These are phyloP conservation scores for Xylariales sp. DNA, from an alignment of 2,329 filamentous ascomycete genomes.

Conservation along the genomic window DNA sequence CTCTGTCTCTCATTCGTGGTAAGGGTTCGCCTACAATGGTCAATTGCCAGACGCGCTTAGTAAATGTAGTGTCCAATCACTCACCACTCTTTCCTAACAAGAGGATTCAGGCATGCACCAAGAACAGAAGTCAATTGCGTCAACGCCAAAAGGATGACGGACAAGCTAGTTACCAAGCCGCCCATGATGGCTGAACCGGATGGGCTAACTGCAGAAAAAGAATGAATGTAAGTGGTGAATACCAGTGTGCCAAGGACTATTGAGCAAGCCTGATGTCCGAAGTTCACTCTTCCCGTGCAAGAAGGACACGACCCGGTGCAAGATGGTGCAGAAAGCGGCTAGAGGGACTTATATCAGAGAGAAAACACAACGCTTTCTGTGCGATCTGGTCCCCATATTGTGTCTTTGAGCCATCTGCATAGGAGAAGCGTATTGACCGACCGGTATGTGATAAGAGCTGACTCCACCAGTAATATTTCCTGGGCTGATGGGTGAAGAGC, in stretches of 20 bases:
- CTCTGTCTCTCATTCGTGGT: constrained; percentile 20
- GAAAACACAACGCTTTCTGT: neutral
- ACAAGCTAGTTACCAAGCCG: neutral
- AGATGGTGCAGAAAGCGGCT: neutral
- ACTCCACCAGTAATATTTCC: too few species aligned
- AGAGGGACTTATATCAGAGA: constrained; percentile 1
- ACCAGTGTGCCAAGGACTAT: too few species aligned
- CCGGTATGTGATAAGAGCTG: too few species aligned
- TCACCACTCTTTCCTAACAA: constrained; percentile 5
- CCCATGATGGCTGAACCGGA: constrained; percentile 1
- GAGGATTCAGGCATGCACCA: constrained; percentile 6
- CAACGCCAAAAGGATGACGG: constrained; percentile 4
- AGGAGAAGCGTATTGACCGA: too few species aligned
- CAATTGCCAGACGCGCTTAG: too few species aligned
- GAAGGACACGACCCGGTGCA: neutral
- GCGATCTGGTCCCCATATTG: too few species aligned
- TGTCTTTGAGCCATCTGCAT: too few species aligned
- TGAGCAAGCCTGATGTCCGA: too few species aligned
- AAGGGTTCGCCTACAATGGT: constrained; percentile 7
- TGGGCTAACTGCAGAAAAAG: too few species aligned
- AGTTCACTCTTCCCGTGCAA: too few species aligned
- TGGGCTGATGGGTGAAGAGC: too few species aligned
- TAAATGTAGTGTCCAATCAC: neutral
- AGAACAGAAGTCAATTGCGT: neutral
- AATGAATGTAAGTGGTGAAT: too few species aligned